A percentile compares a stretch with the other conserved stretches of the same genome.
These are phyloP conservation scores for Vigna angularis DNA, from an alignment of 306 rosid genomes.

Conservation along the genomic window DNA sequence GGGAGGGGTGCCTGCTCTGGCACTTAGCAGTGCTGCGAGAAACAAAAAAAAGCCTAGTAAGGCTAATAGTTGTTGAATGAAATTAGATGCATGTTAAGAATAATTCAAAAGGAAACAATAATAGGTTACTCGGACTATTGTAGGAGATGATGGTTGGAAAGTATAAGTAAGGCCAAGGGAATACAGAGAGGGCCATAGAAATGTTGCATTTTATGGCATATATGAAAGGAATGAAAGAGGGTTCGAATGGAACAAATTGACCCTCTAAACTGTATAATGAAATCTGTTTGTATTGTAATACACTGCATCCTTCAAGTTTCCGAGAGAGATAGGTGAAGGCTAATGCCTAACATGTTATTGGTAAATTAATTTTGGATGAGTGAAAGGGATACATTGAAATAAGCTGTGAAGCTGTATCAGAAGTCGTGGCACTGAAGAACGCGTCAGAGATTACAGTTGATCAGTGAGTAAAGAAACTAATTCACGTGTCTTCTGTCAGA, in stretches of 20 bases:
- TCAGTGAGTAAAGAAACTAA: neutral
- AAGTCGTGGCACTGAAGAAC: neutral
- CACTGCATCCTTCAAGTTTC: neutral
- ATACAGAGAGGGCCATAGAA: conserved; percentile 14
- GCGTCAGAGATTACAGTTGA: neutral
- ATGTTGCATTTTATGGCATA: neutral
- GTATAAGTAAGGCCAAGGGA: neutral
- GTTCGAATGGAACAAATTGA: neutral
- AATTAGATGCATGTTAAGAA: neutral
- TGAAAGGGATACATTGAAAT: neutral
- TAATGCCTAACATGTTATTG: neutral
- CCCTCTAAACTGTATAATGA: neutral
- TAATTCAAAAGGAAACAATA: neutral
- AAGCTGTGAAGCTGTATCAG: neutral
- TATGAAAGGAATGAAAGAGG: neutral
- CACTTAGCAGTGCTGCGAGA: neutral
- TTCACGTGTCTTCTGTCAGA: neutral
- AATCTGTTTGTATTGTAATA: neutral
- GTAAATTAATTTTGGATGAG: neutral
- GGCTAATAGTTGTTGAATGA: neutral
- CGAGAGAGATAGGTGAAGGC: neutral
- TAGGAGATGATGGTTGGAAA: conserved; percentile 8
- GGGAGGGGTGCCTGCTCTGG: neutral
- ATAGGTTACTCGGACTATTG: neutral
- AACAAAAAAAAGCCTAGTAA: neutral